Conservation (phyloP, 257 asterid genomes). For the Avicennia marina region DNA sequence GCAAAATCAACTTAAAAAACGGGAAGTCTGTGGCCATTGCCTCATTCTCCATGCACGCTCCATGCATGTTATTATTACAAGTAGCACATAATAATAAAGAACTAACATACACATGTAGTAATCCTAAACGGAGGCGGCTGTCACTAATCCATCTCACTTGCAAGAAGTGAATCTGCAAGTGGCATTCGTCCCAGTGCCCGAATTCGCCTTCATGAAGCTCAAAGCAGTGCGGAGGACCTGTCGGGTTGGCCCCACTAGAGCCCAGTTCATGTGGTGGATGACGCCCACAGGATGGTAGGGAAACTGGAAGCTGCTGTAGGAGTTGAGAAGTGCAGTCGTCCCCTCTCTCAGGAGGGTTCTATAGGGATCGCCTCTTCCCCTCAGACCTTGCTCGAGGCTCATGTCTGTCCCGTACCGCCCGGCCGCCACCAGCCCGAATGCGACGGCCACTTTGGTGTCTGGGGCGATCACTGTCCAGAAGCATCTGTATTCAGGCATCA, state of each 20-base stretch:
- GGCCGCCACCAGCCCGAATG: slow-evolving; percentile 67
- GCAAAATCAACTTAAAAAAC: too few species aligned
- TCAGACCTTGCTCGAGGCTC: slow-evolving; percentile 52
- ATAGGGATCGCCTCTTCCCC: slow-evolving; percentile 83
- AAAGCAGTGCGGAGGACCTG: slow-evolving; percentile 64
- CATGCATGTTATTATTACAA: too few species aligned
- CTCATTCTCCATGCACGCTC: too few species aligned
- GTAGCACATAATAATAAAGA: too few species aligned
- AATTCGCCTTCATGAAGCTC: slow-evolving; percentile 72
- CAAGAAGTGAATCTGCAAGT: slow-evolving; percentile 69
- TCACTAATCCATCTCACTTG: slow-evolving; percentile 20
- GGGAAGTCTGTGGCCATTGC: too few species aligned
- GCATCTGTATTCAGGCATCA: slow-evolving; percentile 71
- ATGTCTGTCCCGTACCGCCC: slow-evolving; percentile 67
- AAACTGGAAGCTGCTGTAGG: slow-evolving; percentile 63
- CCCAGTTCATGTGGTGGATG: slow-evolving; percentile 54
- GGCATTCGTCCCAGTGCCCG: slow-evolving; percentile 39
- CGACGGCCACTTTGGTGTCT: slow-evolving; percentile 63
- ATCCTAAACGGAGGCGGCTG: too few species aligned
- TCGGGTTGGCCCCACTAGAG: slow-evolving; percentile 58
- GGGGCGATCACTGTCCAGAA: slow-evolving; percentile 75
- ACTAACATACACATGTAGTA: too few species aligned
- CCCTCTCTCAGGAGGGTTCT: slow-evolving; percentile 82
- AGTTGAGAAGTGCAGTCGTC: slow-evolving; percentile 79
- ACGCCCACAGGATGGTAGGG: slow-evolving; percentile 66